Evolutionary conservation across 139 green algal genomes (phyloP).

Genomic region (Chlorella sorokiniana): DNA sequence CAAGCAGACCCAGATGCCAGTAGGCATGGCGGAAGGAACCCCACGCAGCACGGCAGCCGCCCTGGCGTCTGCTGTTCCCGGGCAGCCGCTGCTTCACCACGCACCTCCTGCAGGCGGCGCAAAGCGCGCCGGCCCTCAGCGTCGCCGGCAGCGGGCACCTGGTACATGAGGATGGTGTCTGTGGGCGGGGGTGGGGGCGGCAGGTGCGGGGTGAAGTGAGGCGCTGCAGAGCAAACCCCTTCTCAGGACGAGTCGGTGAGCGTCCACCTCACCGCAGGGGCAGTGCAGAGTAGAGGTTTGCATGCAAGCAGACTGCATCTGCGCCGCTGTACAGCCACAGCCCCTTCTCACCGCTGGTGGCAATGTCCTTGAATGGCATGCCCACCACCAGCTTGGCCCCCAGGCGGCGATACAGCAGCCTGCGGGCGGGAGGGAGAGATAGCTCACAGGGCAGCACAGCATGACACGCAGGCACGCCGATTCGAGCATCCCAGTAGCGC

Average conservation of each 20-base stretch:
- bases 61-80: neutral
- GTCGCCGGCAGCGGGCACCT: slow-evolving; percentile 64
- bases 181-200: neutral
- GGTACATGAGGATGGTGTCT: slow-evolving; percentile 89
- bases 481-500: neutral
- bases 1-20: too few relatives aligned
- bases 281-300: too few relatives aligned
- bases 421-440: slow-evolving; percentile 6
- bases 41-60: too few relatives aligned
- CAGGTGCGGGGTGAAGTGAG: neutral
- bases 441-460: too few relatives aligned
- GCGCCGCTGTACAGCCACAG: too few relatives aligned
- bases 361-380: slow-evolving; percentile 99
- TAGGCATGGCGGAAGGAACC: too few relatives aligned
- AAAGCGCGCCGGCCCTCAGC: slow-evolving; percentile 69
- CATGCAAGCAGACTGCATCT: too few relatives aligned
- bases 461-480: neutral
- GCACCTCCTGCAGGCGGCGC: slow-evolving; percentile 83
- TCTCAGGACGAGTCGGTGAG: too few relatives aligned
- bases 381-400: slow-evolving; percentile 95
- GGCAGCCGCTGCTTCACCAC: neutral
- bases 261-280: too few relatives aligned
- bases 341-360: slow-evolving; percentile 60
- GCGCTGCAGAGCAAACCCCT: too few relatives aligned
- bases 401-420: slow-evolving; percentile 80